Evolutionary conservation across 495 filamentous ascomycete species (phyloP).

Genomic region (Pyrenopolyporus hunteri): DNA sequence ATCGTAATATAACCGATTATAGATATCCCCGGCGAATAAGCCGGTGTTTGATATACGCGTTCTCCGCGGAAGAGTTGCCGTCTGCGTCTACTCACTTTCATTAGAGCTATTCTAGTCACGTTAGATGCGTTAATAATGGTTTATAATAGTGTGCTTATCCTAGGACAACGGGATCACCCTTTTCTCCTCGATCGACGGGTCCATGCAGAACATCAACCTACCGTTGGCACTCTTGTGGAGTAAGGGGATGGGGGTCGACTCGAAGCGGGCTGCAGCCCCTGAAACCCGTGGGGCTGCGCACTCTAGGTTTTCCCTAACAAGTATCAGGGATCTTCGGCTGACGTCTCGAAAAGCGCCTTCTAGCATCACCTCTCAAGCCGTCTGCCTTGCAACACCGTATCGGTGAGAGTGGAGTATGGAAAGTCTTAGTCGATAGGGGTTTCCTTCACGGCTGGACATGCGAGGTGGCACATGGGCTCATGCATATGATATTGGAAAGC

Average conservation of each 20-base stretch:
- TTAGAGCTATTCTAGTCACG: constrained; percentile 3
- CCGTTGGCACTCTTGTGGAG: constrained; percentile 15
- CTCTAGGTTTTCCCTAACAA: background rate
- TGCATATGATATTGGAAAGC: constrained; percentile 6
- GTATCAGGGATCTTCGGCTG: background rate
- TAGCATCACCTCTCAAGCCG: background rate
- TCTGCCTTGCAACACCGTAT: constrained; percentile 7
- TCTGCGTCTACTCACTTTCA: background rate
- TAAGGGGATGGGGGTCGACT: constrained; percentile 18
- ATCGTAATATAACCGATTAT: constrained; percentile 4
- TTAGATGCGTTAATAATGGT: constrained; percentile 1
- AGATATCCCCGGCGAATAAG: background rate
- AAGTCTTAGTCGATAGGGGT: constrained; percentile 8
- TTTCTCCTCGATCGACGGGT: background rate
- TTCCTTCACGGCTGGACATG: constrained; percentile 3
- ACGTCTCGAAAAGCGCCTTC: constrained; percentile 10
- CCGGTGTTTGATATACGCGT: background rate
- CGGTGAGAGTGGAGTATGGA: constrained; percentile 14
- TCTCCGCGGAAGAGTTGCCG: background rate
- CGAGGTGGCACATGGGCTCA: constrained; percentile 2
- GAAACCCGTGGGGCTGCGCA: constrained; percentile 30
- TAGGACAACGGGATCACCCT: constrained; percentile 15
- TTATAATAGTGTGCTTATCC: constrained; percentile 6
- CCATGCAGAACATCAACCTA: constrained; percentile 3
- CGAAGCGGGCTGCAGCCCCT: constrained; percentile 17